Conservation (phyloP, 345 rosid species). For the Sonneratia caseolaris region DNA sequence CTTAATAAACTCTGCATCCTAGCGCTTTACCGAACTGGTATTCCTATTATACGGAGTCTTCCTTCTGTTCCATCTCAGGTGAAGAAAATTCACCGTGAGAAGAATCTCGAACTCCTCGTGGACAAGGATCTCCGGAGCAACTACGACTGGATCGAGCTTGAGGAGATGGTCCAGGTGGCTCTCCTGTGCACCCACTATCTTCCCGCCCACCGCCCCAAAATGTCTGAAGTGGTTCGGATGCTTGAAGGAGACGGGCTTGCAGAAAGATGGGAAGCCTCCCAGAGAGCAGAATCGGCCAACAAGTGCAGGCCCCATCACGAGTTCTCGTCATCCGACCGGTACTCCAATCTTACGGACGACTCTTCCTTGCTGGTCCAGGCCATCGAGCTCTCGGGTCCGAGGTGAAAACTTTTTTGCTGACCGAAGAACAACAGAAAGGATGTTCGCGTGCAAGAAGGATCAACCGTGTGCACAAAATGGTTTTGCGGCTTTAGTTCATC, state of each 20-base stretch:
- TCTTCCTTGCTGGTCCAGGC: slow-evolving; percentile 87
- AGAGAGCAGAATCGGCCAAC: slow-evolving; percentile 46
- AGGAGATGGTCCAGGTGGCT: slow-evolving; percentile 90
- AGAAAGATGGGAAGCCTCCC: slow-evolving; percentile 98
- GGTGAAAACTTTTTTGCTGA: slow-evolving; percentile 29
- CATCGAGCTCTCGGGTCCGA: slow-evolving; percentile 97
- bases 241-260: slow-evolving; percentile 98
- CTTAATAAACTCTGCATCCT: background rate
- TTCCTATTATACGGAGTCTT: background rate
- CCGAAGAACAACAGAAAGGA: background rate
- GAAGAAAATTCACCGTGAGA: slow-evolving; percentile 83
- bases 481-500: too few species aligned
- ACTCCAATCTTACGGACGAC: slow-evolving; percentile 94
- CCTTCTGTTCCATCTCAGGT: slow-evolving; percentile 28
- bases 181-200: slow-evolving; percentile 80
- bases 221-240: slow-evolving; percentile 97
- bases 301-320: slow-evolving; percentile 51
- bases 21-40: background rate
- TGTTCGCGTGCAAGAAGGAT: background rate
- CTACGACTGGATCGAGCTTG: slow-evolving; percentile 85
- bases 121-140: slow-evolving; percentile 76
- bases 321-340: slow-evolving; percentile 78
- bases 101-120: slow-evolving; percentile 73
- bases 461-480: background rate
- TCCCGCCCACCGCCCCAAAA: slow-evolving; percentile 84